These are phyloP conservation scores for Botrytis medusae DNA, from an alignment of 2,329 filamentous ascomycete species.

Conservation along the genomic window DNA sequence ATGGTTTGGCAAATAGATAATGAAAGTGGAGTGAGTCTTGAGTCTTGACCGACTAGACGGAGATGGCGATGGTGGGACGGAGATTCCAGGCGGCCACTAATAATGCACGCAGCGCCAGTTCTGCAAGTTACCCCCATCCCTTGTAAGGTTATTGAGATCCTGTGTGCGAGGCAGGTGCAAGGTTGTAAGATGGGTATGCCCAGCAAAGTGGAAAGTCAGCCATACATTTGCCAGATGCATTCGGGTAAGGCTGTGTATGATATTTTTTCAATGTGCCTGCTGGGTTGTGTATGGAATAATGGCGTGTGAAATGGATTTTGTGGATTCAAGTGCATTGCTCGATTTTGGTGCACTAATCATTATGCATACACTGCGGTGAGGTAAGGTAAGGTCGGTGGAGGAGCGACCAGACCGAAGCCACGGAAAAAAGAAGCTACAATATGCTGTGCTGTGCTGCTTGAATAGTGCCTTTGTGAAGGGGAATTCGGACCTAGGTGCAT, in stretches of 20 bases:
- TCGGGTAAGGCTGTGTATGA: constrained; percentile 24
- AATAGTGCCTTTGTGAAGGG: background rate
- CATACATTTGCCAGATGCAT: constrained; percentile 23
- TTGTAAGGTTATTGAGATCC: constrained; percentile 12
- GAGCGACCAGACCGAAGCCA: constrained; percentile 15
- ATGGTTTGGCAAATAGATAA: constrained; percentile 8
- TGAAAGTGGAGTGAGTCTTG: constrained; percentile 16
- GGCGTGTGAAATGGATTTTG: background rate
- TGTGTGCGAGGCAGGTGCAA: constrained; percentile 6
- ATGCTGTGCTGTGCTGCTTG: constrained; percentile 2
- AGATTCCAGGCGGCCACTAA: constrained; percentile 17
- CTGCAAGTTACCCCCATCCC: constrained; percentile 10
- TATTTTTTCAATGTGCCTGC: constrained; percentile 16
- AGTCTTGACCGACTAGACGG: constrained; percentile 22
- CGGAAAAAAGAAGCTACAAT: constrained; percentile 13
- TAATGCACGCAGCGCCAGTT: constrained; percentile 11
- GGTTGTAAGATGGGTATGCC: constrained; percentile 9
- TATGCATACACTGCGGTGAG: constrained; percentile 21
- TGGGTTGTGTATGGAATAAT: background rate
- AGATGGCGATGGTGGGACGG: constrained; percentile 19
- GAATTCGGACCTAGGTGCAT: background rate
- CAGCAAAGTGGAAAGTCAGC: constrained; percentile 11
- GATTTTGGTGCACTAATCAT: constrained; percentile 16
- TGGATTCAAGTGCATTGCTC: constrained; percentile 2
- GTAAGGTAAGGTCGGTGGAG: background rate